A percentile compares a stretch with the other conserved stretches of the same genome.
Evolutionary conservation across 805 yeast genomes (phyloP).

Genomic region (Kodamaea kaohsiungensis): DNA sequence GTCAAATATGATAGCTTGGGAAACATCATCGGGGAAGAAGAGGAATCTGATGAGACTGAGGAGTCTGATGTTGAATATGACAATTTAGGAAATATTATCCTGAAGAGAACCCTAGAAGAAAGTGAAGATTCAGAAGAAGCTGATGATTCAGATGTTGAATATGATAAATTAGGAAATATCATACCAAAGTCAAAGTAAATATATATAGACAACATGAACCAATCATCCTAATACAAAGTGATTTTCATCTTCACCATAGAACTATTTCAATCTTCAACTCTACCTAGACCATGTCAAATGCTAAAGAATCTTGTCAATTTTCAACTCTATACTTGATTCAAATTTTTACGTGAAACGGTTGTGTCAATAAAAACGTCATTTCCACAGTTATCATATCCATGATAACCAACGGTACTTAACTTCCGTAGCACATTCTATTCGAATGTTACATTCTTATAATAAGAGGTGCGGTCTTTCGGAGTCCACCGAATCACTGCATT

Average conservation of each 20-base stretch:
- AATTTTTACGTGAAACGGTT: too few relatives aligned
- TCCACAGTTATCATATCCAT: not conserved
- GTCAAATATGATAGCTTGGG: slow-evolving; percentile 16
- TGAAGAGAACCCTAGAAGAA: slow-evolving; percentile 10
- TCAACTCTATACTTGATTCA: too few relatives aligned
- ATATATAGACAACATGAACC: too few relatives aligned
- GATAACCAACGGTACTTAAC: not conserved
- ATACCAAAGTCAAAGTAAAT: slow-evolving; percentile 7
- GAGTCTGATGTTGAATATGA: slow-evolving; percentile 16
- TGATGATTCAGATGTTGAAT: slow-evolving; percentile 13
- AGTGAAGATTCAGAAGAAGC: slow-evolving; percentile 12
- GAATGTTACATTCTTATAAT: too few relatives aligned
- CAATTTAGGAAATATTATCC: slow-evolving; percentile 20
- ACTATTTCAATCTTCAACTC: too few relatives aligned
- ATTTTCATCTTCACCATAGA: too few relatives aligned
- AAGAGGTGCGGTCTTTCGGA: not conserved
- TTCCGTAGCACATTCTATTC: not conserved
- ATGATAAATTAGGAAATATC: slow-evolving; percentile 27
- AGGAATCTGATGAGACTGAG: slow-evolving; percentile 13
- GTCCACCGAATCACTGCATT: too few relatives aligned
- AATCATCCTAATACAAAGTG: too few relatives aligned
- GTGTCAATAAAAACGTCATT: not conserved
- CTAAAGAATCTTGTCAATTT: not conserved
- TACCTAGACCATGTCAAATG: too few relatives aligned
- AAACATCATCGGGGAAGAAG: slow-evolving; percentile 8